Conservation (phyloP, 2,329 filamentous ascomycete genomes). For the Trichophyton verrucosum region DNA sequence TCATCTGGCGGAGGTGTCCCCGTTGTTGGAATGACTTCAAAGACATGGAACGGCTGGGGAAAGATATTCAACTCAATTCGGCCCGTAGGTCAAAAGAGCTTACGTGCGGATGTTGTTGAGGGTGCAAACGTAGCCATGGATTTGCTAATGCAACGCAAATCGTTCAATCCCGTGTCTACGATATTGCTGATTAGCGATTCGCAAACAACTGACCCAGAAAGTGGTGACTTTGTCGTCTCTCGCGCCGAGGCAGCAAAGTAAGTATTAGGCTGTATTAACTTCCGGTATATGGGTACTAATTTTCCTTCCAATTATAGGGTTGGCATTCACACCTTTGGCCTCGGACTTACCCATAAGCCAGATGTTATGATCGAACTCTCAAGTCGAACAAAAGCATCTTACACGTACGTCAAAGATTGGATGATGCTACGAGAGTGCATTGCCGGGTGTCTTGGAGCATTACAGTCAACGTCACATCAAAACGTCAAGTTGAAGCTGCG, state of each 20-base stretch:
- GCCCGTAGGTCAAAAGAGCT: constrained; percentile 90
- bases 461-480: constrained; percentile 94
- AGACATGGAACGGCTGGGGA: constrained; percentile 83
- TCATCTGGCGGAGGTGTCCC: constrained; percentile 87
- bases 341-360: constrained; percentile 93
- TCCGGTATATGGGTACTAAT: constrained; percentile 13
- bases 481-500: constrained; percentile 93
- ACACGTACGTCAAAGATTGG: constrained; percentile 98
- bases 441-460: constrained; percentile 77
- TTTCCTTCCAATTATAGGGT: constrained; percentile 45
- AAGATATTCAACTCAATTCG: constrained; percentile 77
- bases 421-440: constrained; percentile 98
- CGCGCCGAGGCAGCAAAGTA: constrained; percentile 93
- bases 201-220: constrained; percentile 84
- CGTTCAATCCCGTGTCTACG: constrained; percentile 85
- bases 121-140: constrained; percentile 98
- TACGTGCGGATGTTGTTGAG: constrained; percentile 91
- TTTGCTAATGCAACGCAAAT: constrained; percentile 91
- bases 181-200: constrained; percentile 97
- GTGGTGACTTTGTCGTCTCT: constrained; percentile 94
- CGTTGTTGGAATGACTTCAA: constrained; percentile 95
- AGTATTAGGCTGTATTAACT: constrained; percentile 26
- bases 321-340: constrained; percentile 87
- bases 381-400: constrained; percentile 87
- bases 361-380: constrained; percentile 98